Percentiles rank a stretch among this genome's conserved stretches.
phyloP scores from a whole-genome alignment of 129 eudicot species.

The Lonicera japonica region DNA sequence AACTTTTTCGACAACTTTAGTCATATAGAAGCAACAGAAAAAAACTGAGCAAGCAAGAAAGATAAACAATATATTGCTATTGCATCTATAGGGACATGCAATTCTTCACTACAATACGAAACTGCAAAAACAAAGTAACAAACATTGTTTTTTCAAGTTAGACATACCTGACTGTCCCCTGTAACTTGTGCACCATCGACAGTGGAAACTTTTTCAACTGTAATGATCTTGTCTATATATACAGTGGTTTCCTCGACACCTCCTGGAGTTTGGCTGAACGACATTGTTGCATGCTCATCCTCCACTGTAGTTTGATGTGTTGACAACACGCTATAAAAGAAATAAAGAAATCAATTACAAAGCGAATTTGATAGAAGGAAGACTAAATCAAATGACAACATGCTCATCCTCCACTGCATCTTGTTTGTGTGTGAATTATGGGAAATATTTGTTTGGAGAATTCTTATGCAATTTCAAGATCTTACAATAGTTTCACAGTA shows the following conservation, averaged over 20 bases:
- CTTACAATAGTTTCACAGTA: no score
- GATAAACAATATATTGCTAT: neutral
- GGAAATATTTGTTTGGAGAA: no score
- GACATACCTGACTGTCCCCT: constrained; percentile 39
- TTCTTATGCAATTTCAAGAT: no score
- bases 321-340: constrained; percentile 32
- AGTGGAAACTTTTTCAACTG: constrained; percentile 51
- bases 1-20: neutral
- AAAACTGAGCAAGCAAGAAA: neutral
- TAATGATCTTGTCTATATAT: constrained; percentile 65
- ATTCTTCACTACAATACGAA: neutral
- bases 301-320: constrained; percentile 16
- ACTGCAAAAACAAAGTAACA: neutral
- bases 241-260: constrained; percentile 63
- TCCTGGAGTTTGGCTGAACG: constrained; percentile 20
- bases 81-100: neutral
- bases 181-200: constrained; percentile 26
- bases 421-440: no score
- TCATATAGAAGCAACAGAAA: neutral
- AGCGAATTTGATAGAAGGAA: neutral
- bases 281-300: constrained; percentile 19
- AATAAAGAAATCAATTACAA: constrained; percentile 11
- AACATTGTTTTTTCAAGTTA: neutral
- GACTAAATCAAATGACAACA: neutral
- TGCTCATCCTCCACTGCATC: no score